Percentiles rank a stretch among this genome's conserved stretches.
phyloP scores from a whole-genome alignment of 805 yeast genomes.

The Priceomyces fermenticarens region DNA sequence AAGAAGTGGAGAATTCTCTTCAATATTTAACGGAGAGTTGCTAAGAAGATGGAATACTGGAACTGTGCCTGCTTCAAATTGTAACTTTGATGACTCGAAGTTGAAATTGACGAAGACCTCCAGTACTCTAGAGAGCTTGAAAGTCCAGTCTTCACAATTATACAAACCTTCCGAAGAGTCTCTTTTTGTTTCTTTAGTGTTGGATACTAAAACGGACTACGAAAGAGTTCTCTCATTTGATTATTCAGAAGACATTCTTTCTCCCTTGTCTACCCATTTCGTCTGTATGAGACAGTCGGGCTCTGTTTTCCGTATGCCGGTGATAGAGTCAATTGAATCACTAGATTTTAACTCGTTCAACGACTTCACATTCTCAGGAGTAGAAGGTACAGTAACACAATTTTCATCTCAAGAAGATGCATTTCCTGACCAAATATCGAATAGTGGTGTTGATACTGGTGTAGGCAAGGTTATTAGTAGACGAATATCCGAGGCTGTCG shows the following conservation, averaged over 20 bases:
- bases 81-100: background rate
- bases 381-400: constrained; percentile 50
- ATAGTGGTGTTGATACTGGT: constrained; percentile 8
- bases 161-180: constrained; percentile 49
- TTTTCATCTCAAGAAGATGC: constrained; percentile 27
- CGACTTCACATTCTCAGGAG: constrained; percentile 60
- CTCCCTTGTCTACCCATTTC: constrained; percentile 57
- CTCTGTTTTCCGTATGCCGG: constrained; percentile 76
- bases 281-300: constrained; percentile 93
- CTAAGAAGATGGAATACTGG: constrained; percentile 82
- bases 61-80: constrained; percentile 38
- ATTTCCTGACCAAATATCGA: constrained; percentile 7
- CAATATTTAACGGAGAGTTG: constrained; percentile 72
- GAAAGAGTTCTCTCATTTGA: constrained; percentile 86
- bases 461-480: constrained; percentile 5
- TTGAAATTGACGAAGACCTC: constrained; percentile 7
- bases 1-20: constrained; percentile 70
- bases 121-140: constrained; percentile 21
- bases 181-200: constrained; percentile 71
- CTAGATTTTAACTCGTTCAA: constrained; percentile 66
- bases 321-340: constrained; percentile 61
- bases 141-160: constrained; percentile 34
- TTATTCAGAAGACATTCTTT: constrained; percentile 56
- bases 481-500: constrained; percentile 20
- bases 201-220: constrained; percentile 69